A percentile compares a stretch with the other conserved stretches of the same genome.
phyloP scores from a whole-genome alignment of 2,329 filamentous ascomycete genomes.

The Aureobasidium namibiae region DNA sequence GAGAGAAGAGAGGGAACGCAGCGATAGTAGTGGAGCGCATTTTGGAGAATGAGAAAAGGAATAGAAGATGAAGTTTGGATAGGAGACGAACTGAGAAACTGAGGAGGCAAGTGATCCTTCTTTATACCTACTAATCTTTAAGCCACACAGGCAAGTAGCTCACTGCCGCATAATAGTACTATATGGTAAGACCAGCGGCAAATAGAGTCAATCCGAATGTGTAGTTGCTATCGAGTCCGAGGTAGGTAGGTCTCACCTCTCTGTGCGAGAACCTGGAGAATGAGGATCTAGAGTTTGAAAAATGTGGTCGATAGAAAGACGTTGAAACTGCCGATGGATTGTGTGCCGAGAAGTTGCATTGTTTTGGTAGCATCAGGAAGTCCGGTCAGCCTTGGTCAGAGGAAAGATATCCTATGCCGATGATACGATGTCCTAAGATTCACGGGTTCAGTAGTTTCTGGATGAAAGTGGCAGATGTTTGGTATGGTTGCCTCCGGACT shows the following conservation, averaged over 20 bases:
- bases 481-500: neutral
- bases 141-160: neutral
- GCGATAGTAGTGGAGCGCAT: neutral
- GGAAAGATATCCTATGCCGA: neutral
- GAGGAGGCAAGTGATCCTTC: neutral
- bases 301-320: slow-evolving; percentile 7
- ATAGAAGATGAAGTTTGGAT: neutral
- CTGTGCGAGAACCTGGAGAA: neutral
- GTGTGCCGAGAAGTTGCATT: neutral
- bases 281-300: neutral
- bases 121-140: neutral
- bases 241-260: neutral
- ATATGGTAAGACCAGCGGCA: neutral
- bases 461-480: neutral
- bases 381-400: neutral
- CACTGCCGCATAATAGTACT: neutral
- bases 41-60: neutral
- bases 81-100: neutral
- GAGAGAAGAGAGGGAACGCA: slow-evolving; percentile 2
- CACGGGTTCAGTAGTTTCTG: neutral
- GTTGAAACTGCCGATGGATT: neutral
- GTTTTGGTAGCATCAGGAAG: too few relatives aligned
- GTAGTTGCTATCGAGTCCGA: neutral
- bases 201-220: neutral
- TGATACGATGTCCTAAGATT: too few relatives aligned